These are phyloP conservation scores for Aspergillus brunneoviolaceus DNA, from an alignment of 2,329 filamentous ascomycete genomes.

Conservation along the genomic window DNA sequence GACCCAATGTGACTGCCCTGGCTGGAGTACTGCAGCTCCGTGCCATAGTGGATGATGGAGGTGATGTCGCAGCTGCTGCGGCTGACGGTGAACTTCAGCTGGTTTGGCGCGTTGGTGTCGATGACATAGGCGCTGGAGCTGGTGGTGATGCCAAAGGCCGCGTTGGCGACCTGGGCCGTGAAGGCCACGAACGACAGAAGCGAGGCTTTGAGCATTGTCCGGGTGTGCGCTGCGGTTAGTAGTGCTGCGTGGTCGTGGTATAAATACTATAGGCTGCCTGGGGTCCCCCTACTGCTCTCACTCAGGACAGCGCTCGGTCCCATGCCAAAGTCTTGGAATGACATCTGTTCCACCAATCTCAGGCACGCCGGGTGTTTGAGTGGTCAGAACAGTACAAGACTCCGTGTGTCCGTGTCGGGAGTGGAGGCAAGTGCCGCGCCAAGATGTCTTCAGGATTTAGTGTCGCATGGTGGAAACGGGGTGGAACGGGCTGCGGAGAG, in stretches of 20 bases:
- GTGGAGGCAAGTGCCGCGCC: no score
- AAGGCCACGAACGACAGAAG: conserved; percentile 21
- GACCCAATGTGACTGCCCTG: conserved; percentile 59
- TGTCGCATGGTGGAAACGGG: no score
- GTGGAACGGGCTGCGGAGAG: neutral
- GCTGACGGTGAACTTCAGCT: conserved; percentile 54
- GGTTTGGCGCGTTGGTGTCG: conserved; percentile 51
- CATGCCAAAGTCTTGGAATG: neutral
- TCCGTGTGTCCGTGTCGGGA: conserved; percentile 1
- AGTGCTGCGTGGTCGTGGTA: no score
- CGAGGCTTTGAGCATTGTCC: neutral
- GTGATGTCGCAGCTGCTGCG: conserved; percentile 62
- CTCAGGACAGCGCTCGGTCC: neutral
- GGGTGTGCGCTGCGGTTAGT: no score
- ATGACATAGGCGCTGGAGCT: conserved; percentile 40
- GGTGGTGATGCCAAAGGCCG: conserved; percentile 31
- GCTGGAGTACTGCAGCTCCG: conserved; percentile 57
- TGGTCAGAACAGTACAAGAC: neutral
- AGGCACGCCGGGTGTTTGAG: neutral
- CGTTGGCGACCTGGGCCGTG: conserved; percentile 22
- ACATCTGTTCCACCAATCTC: conserved; percentile 2
- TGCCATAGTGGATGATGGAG: conserved; percentile 60
- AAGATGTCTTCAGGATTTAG: no score
- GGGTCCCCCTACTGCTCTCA: no score
- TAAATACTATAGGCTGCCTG: no score